A percentile compares a stretch with the other conserved stretches of the same genome.
Conservation (phyloP, 2,329 filamentous ascomycete species). For the Alternaria longipes region DNA sequence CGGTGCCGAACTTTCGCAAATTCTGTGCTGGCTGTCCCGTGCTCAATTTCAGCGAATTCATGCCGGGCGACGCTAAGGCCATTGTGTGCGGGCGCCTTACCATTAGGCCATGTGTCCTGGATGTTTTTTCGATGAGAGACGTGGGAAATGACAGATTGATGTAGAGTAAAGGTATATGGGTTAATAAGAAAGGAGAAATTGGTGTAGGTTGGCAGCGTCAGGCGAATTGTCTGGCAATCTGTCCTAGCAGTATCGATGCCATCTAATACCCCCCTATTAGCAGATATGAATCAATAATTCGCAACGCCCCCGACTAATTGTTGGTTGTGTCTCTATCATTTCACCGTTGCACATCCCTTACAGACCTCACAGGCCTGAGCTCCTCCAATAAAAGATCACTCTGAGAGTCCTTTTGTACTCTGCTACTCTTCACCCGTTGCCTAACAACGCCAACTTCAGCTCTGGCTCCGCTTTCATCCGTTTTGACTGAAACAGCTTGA, state of each 20-base stretch:
- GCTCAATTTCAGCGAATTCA: background rate
- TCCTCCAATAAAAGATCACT: background rate
- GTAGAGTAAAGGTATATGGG: background rate
- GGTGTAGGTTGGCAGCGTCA: background rate
- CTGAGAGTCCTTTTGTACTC: background rate
- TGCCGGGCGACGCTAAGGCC: background rate
- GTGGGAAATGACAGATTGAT: rapidly evolving
- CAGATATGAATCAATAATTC: background rate
- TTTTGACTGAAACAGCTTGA: background rate
- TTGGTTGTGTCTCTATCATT: background rate
- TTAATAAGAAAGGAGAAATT: background rate
- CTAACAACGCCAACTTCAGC: background rate
- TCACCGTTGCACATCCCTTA: background rate
- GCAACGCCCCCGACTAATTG: background rate
- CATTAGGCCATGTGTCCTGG: background rate
- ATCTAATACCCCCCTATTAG: background rate
- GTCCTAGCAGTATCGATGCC: background rate
- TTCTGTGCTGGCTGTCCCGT: background rate
- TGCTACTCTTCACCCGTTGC: background rate
- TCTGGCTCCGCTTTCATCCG: background rate
- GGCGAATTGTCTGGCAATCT: background rate
- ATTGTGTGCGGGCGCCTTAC: background rate
- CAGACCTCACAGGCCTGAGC: background rate
- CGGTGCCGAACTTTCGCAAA: background rate
- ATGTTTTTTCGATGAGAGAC: background rate